phyloP scores from a whole-genome alignment of 2,329 filamentous ascomycete species.

The Cytospora piceicola region DNA sequence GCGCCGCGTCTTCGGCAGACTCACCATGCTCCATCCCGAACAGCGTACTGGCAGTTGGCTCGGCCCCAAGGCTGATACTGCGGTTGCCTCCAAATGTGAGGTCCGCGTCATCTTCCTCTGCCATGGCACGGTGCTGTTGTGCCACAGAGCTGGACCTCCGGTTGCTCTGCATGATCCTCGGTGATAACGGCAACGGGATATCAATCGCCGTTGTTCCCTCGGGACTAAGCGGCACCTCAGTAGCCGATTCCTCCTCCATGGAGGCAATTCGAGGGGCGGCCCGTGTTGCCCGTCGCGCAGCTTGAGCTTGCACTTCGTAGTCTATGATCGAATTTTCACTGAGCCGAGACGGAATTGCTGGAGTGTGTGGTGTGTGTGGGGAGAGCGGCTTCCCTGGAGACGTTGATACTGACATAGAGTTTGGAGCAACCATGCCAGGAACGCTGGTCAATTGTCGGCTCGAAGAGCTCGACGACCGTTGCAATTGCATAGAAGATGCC shows the following conservation, averaged over 20 bases:
- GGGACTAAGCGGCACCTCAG: conserved; percentile 45
- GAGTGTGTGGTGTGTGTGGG: conserved; percentile 88
- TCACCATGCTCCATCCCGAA: conserved; percentile 50
- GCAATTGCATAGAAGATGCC: conserved; percentile 83
- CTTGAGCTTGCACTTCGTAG: conserved; percentile 49
- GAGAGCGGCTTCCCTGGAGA: conserved; percentile 90
- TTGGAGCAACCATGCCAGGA: conserved; percentile 70
- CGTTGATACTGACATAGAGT: conserved; percentile 80
- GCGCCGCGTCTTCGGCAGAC: conserved; percentile 39
- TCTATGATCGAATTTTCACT: conserved; percentile 87
- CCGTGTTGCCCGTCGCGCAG: conserved; percentile 36
- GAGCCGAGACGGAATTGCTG: conserved; percentile 89
- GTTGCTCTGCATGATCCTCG: conserved; percentile 56
- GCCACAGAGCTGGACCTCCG: conserved; percentile 73
- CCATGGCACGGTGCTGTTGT: conserved; percentile 60
- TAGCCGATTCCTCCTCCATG: conserved; percentile 41
- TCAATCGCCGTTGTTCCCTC: conserved; percentile 70
- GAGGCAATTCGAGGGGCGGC: conserved; percentile 36
- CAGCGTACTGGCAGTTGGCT: conserved; percentile 67
- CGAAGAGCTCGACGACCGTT: conserved; percentile 78
- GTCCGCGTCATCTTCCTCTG: conserved; percentile 65
- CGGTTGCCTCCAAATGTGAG: conserved; percentile 64
- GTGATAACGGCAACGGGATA: conserved; percentile 73
- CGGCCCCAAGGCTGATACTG: conserved; percentile 69
- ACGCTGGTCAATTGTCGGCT: conserved; percentile 64